Conservation (phyloP, 352 stramenopile genomes). For the Saprolegnia parasitica region DNA sequence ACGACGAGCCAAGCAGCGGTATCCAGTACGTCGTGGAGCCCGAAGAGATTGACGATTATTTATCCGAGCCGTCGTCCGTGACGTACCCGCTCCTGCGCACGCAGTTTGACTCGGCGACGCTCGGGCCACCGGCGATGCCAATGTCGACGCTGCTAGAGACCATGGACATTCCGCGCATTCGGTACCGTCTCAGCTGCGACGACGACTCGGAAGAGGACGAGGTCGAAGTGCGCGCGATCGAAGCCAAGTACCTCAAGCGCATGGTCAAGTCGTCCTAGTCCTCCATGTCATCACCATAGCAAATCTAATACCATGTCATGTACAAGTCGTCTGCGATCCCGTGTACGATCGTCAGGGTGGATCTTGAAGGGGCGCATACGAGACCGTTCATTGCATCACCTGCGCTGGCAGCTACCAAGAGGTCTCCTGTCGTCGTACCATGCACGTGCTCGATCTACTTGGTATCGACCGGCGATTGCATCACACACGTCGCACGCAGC, state of each 20-base stretch:
- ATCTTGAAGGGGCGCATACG: too few species aligned
- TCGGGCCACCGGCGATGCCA: background rate
- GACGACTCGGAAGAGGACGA: slow-evolving; percentile 7
- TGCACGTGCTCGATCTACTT: too few species aligned
- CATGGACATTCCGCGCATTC: slow-evolving; percentile 4
- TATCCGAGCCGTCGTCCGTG: slow-evolving; percentile 2
- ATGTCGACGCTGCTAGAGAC: background rate
- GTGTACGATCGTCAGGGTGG: too few species aligned
- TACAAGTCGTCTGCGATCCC: too few species aligned
- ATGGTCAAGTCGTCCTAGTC: slow-evolving; percentile 6
- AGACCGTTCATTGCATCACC: too few species aligned
- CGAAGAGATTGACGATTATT: slow-evolving; percentile 9
- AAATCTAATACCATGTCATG: too few species aligned
- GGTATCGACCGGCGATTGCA: too few species aligned
- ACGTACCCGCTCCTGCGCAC: slow-evolving; percentile 9
- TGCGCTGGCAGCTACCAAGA: too few species aligned
- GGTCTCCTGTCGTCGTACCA: too few species aligned
- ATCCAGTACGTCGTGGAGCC: background rate
- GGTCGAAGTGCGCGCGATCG: slow-evolving; percentile 1
- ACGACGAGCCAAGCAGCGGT: background rate
- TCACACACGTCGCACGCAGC: too few species aligned
- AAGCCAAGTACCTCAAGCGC: slow-evolving; percentile 14
- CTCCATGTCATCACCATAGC: too few species aligned
- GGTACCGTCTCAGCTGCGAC: background rate
- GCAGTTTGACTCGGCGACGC: background rate